Base-by-base conservation (phyloP, 441 rosid species). In the Pelargonium australe region DNA sequence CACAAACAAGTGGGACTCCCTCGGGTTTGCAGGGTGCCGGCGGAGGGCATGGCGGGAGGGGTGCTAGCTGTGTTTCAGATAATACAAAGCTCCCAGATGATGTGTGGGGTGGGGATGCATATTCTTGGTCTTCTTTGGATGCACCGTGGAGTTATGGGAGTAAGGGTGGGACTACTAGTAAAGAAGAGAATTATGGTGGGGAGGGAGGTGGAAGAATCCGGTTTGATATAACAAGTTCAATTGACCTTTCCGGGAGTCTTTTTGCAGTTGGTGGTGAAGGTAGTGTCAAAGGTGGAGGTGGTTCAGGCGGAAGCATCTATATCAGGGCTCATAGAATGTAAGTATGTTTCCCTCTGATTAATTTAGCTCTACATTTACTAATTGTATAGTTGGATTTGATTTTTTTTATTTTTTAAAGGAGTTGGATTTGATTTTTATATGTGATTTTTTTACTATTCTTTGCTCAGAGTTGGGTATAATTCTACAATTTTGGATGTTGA, bases 211-310 rank as follows among this genome's bases (percentile, higher is more conserved):
- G 95, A 49, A 84, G 92, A 78, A 79, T 89, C 64, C 63, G 80
- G 73, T 67, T 87, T 37, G 81, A 75, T 53, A 75, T 82, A 20
- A 47, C 12, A 25, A 72, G 76, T 66, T 76, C 74, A n/a, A 62
- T 85, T 17, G 85, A 77, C 63, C 81, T 95, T 68, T 85, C 85
- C n/a, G 99, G 97, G 49, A 76, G 72, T 74, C 62, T 95, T 73
- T 81, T 83, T 85, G 96, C 97, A 0, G 89, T 92, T 63, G 99
- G 99, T 34, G 97, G 82, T 63, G 80, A 85, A 77, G 97, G 92
- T 61, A 97, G 98, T 66, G 78, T 44, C 65, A 92, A 90, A 75
- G 99, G 99, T 34, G 99, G 99, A 37, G 99, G 99, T 40, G 99
- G 99, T 2, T 82, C 97, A 40, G 99, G 98, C 68, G 99, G 99